Evolutionary conservation across 768 basidiomycete species (phyloP), one percentile per base, ranked within the genome.

Genomic region (Lentinula detonsa): DNA sequence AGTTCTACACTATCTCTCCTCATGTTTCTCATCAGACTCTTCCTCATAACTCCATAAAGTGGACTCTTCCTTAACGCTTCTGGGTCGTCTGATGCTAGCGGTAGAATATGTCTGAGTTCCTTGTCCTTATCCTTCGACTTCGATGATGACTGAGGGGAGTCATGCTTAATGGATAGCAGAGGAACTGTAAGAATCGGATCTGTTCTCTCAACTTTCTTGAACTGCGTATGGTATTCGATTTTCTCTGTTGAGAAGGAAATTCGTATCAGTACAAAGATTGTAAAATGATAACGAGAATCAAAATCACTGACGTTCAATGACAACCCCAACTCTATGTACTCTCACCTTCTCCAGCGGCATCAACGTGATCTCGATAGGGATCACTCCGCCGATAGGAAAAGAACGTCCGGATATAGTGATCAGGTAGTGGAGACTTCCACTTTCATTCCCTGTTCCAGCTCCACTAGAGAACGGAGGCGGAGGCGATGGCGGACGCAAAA

Each of bases 291-390:
- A 18, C 33, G 18, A 42, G 46, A 15, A 31, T 49, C 39, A 37
- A 55, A 53, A 18, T 48, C 23, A 45, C 35, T 49, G 63, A 92
- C 95, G 94, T 78, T 98, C 95, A 35, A 99, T 77, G 13, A 81
- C 76, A 3, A 90, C 84, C 0, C 82, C 78, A 18, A 98, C 66
- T 23, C 87, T 79, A 70, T 92, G 85, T 10, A 98, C 77, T 70
- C 88, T 91, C 70, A 93, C 78, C 70, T 96, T 96, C 33, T 85
- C 77, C 60, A 96, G 70, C 1, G 96, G 95, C 80, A 90, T 84
- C 59, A 98, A 75, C 1, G 90, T 87, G 33, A 99, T 78, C 31
- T 83, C 83, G 28, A 98, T 74, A 0, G 94, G 92, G 56, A 98
- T 79, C 5, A 79, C 79, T 42, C 93, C 90, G 35, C 94, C 95